A percentile compares a stretch with the other conserved stretches of the same genome.
Conservation (phyloP, 768 basidiomycete species). For the Leccinum variicolor region DNA sequence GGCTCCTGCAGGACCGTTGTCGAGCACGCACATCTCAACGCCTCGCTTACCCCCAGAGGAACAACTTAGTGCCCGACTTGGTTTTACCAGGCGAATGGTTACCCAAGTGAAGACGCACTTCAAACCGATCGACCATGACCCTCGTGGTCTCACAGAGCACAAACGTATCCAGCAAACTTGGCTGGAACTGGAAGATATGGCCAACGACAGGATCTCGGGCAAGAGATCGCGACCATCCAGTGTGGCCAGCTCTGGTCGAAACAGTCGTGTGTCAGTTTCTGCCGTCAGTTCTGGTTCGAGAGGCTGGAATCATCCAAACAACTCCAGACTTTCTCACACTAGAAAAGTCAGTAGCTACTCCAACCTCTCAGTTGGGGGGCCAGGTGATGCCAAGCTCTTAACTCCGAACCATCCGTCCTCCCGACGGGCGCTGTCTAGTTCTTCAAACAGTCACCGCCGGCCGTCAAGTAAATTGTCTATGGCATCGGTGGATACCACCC, state of each 20-base stretch:
- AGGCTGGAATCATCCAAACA: conserved; percentile 14
- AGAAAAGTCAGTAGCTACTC: conserved; percentile 30
- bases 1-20: conserved; percentile 46
- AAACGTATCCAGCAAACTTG: conserved; percentile 75
- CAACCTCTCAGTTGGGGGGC: conserved; percentile 27
- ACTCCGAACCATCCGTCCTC: conserved; percentile 43
- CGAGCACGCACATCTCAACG: conserved; percentile 46
- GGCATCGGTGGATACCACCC: conserved; percentile 40
- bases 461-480: conserved; percentile 58
- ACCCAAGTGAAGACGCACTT: conserved; percentile 44
- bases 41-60: conserved; percentile 54
- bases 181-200: conserved; percentile 81
- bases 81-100: conserved; percentile 57
- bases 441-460: conserved; percentile 42
- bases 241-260: conserved; percentile 59
- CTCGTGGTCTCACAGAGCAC: conserved; percentile 56
- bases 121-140: conserved; percentile 49
- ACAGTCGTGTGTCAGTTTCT: conserved; percentile 55
- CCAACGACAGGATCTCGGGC: conserved; percentile 57
- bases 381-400: conserved; percentile 41
- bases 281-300: conserved; percentile 22
- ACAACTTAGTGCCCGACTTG: conserved; percentile 59
- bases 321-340: conserved; percentile 11
- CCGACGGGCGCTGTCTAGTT: conserved; percentile 50
- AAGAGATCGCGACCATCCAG: conserved; percentile 66